Base-by-base conservation (phyloP, 352 stramenopile genomes). In the Thraustotheca clavata region DNA sequence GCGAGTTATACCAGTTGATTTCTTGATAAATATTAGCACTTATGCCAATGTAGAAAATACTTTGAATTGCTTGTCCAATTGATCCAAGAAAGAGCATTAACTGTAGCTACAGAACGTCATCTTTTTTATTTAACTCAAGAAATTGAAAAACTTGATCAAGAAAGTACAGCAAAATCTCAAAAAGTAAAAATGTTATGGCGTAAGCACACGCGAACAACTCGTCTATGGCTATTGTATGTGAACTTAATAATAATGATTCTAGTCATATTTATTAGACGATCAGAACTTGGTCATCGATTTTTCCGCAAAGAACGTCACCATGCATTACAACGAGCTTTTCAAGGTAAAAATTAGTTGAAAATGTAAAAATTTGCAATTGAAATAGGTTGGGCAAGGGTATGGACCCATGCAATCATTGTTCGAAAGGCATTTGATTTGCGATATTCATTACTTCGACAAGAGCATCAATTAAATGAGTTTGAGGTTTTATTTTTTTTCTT, bases 1-100 rank as follows among this genome's bases (percentile, higher is more conserved):
- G 83, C 32, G 73, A 80, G 26, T 62, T 91, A 0, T 76, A 65
- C 57, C 40, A 18, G 57, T 65, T 20, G 6, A n/a, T 48, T 18
- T 14, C 24, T 65, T n/a, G 22, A 55, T 40, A 33, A 20, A 32
- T 49, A 14, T 14, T 52, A 35, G 43, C 16, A 18, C 9, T 52
- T 2, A 9, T 3, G 7, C 2, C 9, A 31, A 9, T 24, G 43
- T n/a, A 65, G 57, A 32, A 39, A 41, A 34, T 65, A 65, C 20
- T 65, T 65, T 24, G 18, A 65, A 27, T 22, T 43, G 38, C 41
- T 65, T 3, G 57, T 65, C 6, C 16, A 65, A 16, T 27, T 65
- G 8, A n/a, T 65, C 5, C n/a, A 57, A 1, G 20, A 38, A 7
- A 40, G 57, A 5, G 34, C 57, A 20, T 24, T 54, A 16, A 54